Base-by-base conservation (phyloP, 2,329 filamentous ascomycete genomes). In the Aspergillus clavatus region DNA sequence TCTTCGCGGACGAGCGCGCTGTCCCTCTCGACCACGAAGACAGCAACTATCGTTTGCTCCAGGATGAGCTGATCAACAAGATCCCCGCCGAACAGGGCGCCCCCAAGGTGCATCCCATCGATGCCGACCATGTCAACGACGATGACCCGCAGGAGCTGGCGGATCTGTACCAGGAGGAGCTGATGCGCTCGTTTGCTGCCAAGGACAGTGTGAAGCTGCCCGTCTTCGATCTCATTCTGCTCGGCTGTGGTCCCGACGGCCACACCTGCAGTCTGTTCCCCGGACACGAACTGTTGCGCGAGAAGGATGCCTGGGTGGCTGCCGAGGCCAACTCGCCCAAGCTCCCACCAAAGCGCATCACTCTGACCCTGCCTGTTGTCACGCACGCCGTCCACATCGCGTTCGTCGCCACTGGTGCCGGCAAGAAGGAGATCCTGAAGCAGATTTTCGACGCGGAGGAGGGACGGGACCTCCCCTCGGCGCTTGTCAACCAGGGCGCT, bases 231-330 rank as follows among this genome's bases (percentile, higher is more conserved):
- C 80, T 98, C 42, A 77, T 98, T 44, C 81, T 98, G 33, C 82
- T 98, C 33, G 93, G 93, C 59, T 95, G 88, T 66, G 93, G 93
- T 0, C 91, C 93, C 11, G 93, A 97, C 68, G 93, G 93, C 42
- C 93, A 98, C 74, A 97, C 93, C 26, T 97, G 93, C 82, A 93
- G 86, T 59, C 76, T 98, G 42, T 98, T 98, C 76, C 93, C 93
- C 4, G 86, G 85, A 44, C 91, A 96, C 65, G 80, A 84, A 47
- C 79, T 97, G 43, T 79, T 97, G 55, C 83, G 89, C 53, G 91
- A 97, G 73, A 81, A 81, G 27, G 84, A 83, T 60, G 89, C 91
- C 43, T 98, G 93, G 93, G 89, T 97, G 35, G 85, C 90, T 11
- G 81, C 89, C 37, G 94, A 96, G 62, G 83, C 86, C 61, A 88